Evolutionary conservation across 2,329 filamentous ascomycete genomes (phyloP).

Genomic region (Pleoardoris graminearum): DNA sequence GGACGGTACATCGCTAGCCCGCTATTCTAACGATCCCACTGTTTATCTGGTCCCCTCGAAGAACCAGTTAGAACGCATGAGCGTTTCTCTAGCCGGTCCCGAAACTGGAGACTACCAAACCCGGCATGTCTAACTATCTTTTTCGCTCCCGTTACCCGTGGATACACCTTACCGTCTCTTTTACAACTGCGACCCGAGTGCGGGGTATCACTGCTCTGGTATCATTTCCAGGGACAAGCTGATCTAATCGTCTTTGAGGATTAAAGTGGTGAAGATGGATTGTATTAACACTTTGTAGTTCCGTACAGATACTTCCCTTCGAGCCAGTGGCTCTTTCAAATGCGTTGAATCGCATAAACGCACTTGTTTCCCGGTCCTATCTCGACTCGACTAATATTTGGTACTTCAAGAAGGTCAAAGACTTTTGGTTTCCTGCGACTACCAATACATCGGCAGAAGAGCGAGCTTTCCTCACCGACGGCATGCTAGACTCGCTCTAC

Average conservation of each 20-base stretch:
- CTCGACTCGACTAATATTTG: constrained; percentile 3
- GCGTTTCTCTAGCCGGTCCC: not conserved
- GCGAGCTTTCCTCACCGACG: too few relatives aligned
- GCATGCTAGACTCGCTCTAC: not conserved
- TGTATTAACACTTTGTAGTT: not conserved
- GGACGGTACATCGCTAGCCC: not conserved
- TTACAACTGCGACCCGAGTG: too few relatives aligned
- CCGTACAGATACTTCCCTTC: not conserved
- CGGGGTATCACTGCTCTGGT: too few relatives aligned
- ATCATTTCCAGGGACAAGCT: too few relatives aligned
- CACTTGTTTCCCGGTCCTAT: not conserved
- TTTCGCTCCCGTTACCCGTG: too few relatives aligned
- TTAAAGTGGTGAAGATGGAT: too few relatives aligned
- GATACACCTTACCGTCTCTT: too few relatives aligned
- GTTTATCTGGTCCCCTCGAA: constrained; percentile 1
- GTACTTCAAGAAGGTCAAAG: constrained; percentile 3
- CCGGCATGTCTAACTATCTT: not conserved
- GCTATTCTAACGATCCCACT: not conserved
- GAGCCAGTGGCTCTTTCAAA: not conserved
- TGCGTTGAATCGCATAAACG: constrained; percentile 5
- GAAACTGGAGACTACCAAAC: constrained; percentile 5
- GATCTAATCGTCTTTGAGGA: too few relatives aligned
- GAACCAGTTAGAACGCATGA: not conserved
- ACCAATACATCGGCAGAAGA: not conserved
- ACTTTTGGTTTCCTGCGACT: constrained; percentile 15